Percentiles rank a stretch among this genome's conserved stretches.
Evolutionary conservation across 148 eudicot genomes (phyloP).

Genomic region (Chenopodium suecicum): DNA sequence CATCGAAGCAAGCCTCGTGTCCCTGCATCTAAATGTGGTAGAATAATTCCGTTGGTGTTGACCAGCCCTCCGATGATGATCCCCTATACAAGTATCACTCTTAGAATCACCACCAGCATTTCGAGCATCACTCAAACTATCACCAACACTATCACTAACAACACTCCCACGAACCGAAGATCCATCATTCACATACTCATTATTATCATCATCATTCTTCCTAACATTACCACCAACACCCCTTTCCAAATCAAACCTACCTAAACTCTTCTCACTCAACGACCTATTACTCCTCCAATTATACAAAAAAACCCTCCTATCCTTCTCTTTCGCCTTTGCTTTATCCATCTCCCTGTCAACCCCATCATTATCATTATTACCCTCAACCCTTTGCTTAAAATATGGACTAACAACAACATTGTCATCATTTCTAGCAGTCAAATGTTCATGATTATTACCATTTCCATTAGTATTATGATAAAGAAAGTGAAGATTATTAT

Average conservation of each 20-base stretch:
- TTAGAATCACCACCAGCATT: slow-evolving; percentile 64
- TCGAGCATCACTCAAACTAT: slow-evolving; percentile 63
- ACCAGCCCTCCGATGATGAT: slow-evolving; percentile 31
- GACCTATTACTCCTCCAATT: slow-evolving; percentile 85
- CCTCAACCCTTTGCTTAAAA: slow-evolving; percentile 12
- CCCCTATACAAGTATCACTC: slow-evolving; percentile 54
- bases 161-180: slow-evolving; percentile 42
- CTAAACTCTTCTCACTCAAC: slow-evolving; percentile 62
- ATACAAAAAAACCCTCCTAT: slow-evolving; percentile 61
- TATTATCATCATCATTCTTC: slow-evolving; percentile 29
- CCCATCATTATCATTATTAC: slow-evolving; percentile 7
- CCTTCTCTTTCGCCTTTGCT: slow-evolving; percentile 31
- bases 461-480: slow-evolving; percentile 15
- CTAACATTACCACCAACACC: slow-evolving; percentile 34
- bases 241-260: slow-evolving; percentile 37
- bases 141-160: slow-evolving; percentile 52
- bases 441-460: slow-evolving; percentile 12
- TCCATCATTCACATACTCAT: slow-evolving; percentile 42
- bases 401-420: slow-evolving; percentile 16
- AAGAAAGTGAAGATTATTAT: slow-evolving; percentile 20
- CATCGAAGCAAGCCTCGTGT: slow-evolving; percentile 38
- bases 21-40: slow-evolving; percentile 50
- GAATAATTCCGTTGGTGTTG: slow-evolving; percentile 32
- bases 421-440: slow-evolving; percentile 23
- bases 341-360: slow-evolving; percentile 9